These are phyloP conservation scores for Verticillium isaacii DNA, from an alignment of 2,329 filamentous ascomycete genomes.

Conservation along the genomic window DNA sequence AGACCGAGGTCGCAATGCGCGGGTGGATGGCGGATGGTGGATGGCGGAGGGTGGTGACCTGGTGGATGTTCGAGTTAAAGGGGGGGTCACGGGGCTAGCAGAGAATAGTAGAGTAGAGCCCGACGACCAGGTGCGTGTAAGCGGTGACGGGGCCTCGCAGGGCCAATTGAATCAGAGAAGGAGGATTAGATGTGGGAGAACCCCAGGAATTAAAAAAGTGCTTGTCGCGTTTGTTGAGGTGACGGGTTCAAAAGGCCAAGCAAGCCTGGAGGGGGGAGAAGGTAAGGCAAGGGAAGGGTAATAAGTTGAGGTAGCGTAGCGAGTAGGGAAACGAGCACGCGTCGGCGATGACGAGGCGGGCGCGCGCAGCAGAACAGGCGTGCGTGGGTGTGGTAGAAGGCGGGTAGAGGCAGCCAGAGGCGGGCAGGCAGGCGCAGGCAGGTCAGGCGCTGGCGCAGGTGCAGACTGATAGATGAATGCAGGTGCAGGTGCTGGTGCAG, in stretches of 20 bases:
- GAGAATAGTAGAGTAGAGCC: background rate
- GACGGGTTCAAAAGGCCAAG: background rate
- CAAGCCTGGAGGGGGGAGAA: background rate
- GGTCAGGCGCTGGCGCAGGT: too few relatives aligned
- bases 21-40: too few relatives aligned
- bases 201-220: background rate
- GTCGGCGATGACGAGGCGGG: background rate
- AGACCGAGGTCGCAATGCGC: too few relatives aligned
- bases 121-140: background rate
- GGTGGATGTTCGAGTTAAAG: background rate
- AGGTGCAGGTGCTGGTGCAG: background rate
- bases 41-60: too few relatives aligned
- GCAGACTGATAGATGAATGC: background rate
- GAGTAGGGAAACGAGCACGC: background rate
- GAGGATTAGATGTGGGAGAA: background rate
- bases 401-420: too few relatives aligned
- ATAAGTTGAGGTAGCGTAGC: background rate
- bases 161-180: background rate
- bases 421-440: background rate
- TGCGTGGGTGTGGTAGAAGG: background rate
- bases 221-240: background rate
- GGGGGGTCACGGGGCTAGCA: background rate
- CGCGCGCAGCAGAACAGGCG: background rate
- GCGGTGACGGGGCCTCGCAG: background rate
- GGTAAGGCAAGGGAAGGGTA: background rate